Conservation (phyloP, 148 eudicot species). For the Pouteria glomerata region DNA sequence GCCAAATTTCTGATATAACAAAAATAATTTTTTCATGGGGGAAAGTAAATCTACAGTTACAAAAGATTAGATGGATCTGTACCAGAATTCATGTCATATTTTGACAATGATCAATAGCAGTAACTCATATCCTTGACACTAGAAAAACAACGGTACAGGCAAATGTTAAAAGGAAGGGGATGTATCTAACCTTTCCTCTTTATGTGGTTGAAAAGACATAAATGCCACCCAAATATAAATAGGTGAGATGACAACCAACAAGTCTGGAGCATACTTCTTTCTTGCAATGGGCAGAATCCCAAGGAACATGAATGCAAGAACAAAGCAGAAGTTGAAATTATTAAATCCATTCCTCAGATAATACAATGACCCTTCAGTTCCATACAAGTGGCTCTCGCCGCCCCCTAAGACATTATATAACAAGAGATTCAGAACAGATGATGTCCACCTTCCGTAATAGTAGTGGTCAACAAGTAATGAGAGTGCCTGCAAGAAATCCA, state of each 20-base stretch:
- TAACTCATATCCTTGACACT: neutral
- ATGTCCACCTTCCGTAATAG: constrained; percentile 88
- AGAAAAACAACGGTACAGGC: neutral
- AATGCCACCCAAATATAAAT: constrained; percentile 89
- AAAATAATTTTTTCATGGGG: too few species aligned
- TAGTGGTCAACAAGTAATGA: constrained; percentile 63
- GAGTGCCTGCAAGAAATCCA: constrained; percentile 48
- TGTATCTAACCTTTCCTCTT: constrained; percentile 84
- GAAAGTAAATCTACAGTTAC: neutral
- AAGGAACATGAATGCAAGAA: constrained; percentile 85
- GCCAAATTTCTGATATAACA: neutral
- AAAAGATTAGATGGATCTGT: neutral
- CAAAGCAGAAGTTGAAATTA: constrained; percentile 85
- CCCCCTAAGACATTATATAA: constrained; percentile 88
- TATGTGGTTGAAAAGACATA: constrained; percentile 99
- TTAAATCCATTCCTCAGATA: constrained; percentile 87
- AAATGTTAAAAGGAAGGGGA: constrained; percentile 5
- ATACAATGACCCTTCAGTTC: constrained; percentile 79
- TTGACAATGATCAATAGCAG: neutral
- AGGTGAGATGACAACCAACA: constrained; percentile 68
- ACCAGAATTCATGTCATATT: neutral
- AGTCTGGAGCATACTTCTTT: constrained; percentile 76
- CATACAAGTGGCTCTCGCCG: constrained; percentile 98
- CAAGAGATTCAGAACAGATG: constrained; percentile 85
- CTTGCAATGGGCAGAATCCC: constrained; percentile 50